A percentile compares a stretch with the other conserved stretches of the same genome.
Conservation (phyloP, 2,329 filamentous ascomycete genomes). For the Botrytis medusae region DNA sequence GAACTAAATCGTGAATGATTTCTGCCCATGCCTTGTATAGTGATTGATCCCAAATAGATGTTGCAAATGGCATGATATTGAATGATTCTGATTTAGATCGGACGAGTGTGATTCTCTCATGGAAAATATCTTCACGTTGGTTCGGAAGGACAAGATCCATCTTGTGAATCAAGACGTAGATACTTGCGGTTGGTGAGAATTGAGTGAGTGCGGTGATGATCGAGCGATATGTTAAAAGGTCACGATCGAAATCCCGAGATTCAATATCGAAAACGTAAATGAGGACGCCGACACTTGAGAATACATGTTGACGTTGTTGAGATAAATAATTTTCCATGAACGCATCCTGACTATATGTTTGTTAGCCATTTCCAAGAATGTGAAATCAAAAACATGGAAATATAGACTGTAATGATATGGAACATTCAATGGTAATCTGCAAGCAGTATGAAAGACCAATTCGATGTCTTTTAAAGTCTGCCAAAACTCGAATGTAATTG, state of each 20-base stretch:
- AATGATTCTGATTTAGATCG: slow-evolving; percentile 72
- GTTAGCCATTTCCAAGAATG: slow-evolving; percentile 27
- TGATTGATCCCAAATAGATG: slow-evolving; percentile 97
- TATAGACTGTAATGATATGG: neutral
- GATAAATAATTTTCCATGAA: slow-evolving; percentile 99
- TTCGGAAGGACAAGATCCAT: slow-evolving; percentile 91
- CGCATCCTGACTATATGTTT: slow-evolving; percentile 73
- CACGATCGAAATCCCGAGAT: slow-evolving; percentile 88
- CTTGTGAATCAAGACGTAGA: slow-evolving; percentile 97
- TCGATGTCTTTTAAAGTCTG: neutral
- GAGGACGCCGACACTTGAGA: slow-evolving; percentile 91
- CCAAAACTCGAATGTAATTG: neutral
- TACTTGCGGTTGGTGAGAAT: slow-evolving; percentile 75
- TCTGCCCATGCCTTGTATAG: slow-evolving; percentile 98
- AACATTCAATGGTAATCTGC: neutral
- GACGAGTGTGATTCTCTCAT: slow-evolving; percentile 77
- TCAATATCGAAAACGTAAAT: slow-evolving; percentile 99
- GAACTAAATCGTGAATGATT: slow-evolving; percentile 97
- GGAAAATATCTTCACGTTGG: slow-evolving; percentile 77
- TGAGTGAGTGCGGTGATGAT: slow-evolving; percentile 88
- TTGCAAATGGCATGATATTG: slow-evolving; percentile 84
- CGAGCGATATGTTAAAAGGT: slow-evolving; percentile 87
- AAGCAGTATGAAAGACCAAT: neutral
- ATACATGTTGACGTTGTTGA: slow-evolving; percentile 93
- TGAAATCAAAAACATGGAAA: neutral